Evolutionary conservation across 129 eudicot species (phyloP).

Genomic region (Helianthus annuus): HanXRQr2.0-SUNRISE NC_035443.2:52916913-52917412

Average conservation of each 20-base stretch:
- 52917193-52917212: slow-evolving; percentile 42
- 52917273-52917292: slow-evolving; percentile 30
- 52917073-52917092: too few species aligned
- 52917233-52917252: slow-evolving; percentile 31
- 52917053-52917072: too few species aligned
- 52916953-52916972: too few species aligned
- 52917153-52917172: slow-evolving; percentile 18
- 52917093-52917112: too few species aligned
- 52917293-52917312: slow-evolving; percentile 35
- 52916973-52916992: too few species aligned
- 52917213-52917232: slow-evolving; percentile 37
- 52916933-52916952: too few species aligned
- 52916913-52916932: too few species aligned
- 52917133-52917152: slow-evolving; percentile 4
- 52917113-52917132: neutral
- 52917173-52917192: slow-evolving; percentile 32
- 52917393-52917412: slow-evolving; percentile 88
- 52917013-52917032: too few species aligned
- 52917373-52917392: slow-evolving; percentile 83
- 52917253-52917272: slow-evolving; percentile 31
- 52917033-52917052: too few species aligned
- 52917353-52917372: slow-evolving; percentile 49
- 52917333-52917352: slow-evolving; percentile 24
- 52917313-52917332: slow-evolving; percentile 46
- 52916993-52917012: too few species aligned